phyloP scores from a whole-genome alignment of 1,284 basidiomycete species.

The Heterobasidion parviporum region DNA sequence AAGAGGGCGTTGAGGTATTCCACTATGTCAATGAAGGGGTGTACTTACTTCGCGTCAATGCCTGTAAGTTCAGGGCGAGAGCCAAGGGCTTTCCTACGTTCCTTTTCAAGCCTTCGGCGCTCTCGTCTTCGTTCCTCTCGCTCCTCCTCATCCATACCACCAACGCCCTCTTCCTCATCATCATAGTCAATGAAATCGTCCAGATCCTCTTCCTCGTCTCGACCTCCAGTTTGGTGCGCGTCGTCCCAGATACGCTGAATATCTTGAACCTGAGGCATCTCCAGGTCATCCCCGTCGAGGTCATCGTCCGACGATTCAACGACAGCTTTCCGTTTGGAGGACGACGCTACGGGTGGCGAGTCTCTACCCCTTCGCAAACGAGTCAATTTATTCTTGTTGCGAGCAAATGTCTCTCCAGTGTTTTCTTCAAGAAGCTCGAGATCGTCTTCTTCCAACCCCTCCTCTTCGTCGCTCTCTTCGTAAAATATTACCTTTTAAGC shows the following conservation, averaged over 20 bases:
- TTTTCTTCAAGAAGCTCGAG: conserved; percentile 93
- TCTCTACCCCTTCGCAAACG: conserved; percentile 68
- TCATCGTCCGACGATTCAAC: conserved; percentile 70
- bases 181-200: conserved; percentile 90
- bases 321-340: conserved; percentile 47
- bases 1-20: conserved; percentile 14
- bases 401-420: conserved; percentile 67
- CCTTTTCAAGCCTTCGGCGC: conserved; percentile 54
- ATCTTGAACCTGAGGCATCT: conserved; percentile 50
- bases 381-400: conserved; percentile 49
- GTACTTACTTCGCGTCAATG: conserved; percentile 76
- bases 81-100: conserved; percentile 52
- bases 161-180: conserved; percentile 73
- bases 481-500: conserved; percentile 14
- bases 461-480: conserved; percentile 51
- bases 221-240: conserved; percentile 45
- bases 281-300: conserved; percentile 50
- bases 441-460: conserved; percentile 92
- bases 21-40: conserved; percentile 1
- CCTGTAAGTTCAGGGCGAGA: conserved; percentile 74
- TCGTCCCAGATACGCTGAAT: conserved; percentile 85
- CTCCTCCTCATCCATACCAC: conserved; percentile 63
- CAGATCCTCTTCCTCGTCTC: conserved; percentile 63
- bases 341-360: conserved; percentile 55
- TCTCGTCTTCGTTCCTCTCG: conserved; percentile 68